Evolutionary conservation across 768 basidiomycete genomes (phyloP).

Genomic region (Scleroderma citrinum): DNA sequence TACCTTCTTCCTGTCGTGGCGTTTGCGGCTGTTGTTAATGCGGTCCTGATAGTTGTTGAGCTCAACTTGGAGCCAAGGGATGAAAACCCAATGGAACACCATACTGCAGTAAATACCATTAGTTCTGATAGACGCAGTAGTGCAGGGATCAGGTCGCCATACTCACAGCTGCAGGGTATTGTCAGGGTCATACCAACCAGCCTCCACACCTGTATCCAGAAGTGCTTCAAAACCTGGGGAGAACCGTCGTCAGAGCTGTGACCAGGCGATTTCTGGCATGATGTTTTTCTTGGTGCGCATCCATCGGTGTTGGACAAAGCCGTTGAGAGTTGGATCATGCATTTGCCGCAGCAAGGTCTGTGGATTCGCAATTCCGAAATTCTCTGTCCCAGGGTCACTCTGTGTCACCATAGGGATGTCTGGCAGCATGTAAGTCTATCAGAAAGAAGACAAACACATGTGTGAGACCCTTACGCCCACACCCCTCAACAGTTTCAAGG

Average conservation of each 20-base stretch:
- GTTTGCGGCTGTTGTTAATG: slow-evolving; percentile 1
- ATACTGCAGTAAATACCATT: slow-evolving; percentile 22
- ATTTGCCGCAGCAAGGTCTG: slow-evolving; percentile 35
- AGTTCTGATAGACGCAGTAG: not conserved
- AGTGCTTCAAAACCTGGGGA: slow-evolving; percentile 32
- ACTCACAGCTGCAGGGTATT: slow-evolving; percentile 22
- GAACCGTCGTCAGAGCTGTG: slow-evolving; percentile 23
- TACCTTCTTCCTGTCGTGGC: slow-evolving; percentile 2
- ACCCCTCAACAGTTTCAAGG: slow-evolving; percentile 8
- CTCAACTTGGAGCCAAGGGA: slow-evolving; percentile 6
- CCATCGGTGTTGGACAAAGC: slow-evolving; percentile 37
- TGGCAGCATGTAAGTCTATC: slow-evolving; percentile 7
- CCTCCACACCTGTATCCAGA: slow-evolving; percentile 25
- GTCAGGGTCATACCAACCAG: slow-evolving; percentile 25
- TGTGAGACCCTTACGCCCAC: slow-evolving; percentile 11
- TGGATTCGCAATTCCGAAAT: slow-evolving; percentile 38
- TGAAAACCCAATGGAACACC: slow-evolving; percentile 35
- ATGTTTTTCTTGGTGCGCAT: slow-evolving; percentile 34
- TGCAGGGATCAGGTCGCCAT: not conserved
- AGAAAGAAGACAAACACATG: not conserved
- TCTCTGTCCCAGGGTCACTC: slow-evolving; percentile 40
- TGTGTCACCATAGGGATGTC: slow-evolving; percentile 37
- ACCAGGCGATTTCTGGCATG: slow-evolving; percentile 40
- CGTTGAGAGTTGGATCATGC: slow-evolving; percentile 33
- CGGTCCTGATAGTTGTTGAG: not conserved